Evolutionary conservation across 163 green algal species (phyloP), one percentile per base, ranked within the genome.

Genomic region (Chloromonas sp.): DNA sequence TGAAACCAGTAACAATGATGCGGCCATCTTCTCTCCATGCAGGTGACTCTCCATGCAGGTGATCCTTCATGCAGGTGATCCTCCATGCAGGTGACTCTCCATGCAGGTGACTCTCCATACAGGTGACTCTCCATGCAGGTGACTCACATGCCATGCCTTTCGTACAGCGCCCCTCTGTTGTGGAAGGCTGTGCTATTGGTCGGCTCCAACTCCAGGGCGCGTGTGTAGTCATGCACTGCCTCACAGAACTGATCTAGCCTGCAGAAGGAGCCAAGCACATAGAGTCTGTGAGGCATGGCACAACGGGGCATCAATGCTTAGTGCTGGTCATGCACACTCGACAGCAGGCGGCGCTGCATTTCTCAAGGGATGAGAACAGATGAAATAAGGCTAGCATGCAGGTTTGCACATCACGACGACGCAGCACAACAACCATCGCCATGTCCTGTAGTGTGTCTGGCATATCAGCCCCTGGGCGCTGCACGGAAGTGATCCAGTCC

Each of bases 161-260:
- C 92, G 85, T 92, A 91, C 82, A 97, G 84, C 58, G 81, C 86
- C 62, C 90, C 94, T 2, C 94, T 84, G 85, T 96, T 98, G 86
- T 96, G 93, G 61, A 92, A 90, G 0, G 94, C 95, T 0, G 92
- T 94, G 1, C 60, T n/a, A 57, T 86, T 86, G 61, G 61, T 58
- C 0, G 93, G 92, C 84, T 98, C 94, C 70, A 97, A 86, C 70
- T 90, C 82, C 79, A 97, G 89, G 57, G 94, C 94, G 0, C 61
- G 74, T 0, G 83, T 93, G 86, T 94, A 95, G 88, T 95, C 93
- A 0, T 86, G 78, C 0, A 94, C 84, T 0, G 91, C 91, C 76
- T 89, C 87, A 14, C 82, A 13, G 3, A 82, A 59, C 14, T 85
- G 82, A 14, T 81, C 71, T 71, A 81, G 13, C 83, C 83, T 79